phyloP scores from a whole-genome alignment of 2,329 filamentous ascomycete species.

The Aphanocladium album region DNA sequence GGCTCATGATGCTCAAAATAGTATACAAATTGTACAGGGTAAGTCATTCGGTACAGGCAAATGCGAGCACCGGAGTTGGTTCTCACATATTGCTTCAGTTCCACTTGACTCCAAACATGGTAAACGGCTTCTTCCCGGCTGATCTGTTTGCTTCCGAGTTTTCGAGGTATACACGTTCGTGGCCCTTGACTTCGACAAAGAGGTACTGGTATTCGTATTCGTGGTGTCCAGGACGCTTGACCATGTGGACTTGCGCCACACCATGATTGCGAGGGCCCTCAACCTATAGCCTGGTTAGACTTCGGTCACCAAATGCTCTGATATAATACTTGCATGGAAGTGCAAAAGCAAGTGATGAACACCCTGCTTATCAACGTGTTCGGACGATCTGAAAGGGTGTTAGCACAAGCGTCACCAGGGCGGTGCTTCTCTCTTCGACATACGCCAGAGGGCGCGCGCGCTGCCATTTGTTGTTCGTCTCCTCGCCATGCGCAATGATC shows the following conservation, averaged over 20 bases:
- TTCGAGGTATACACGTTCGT: constrained; percentile 61
- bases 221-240: constrained; percentile 56
- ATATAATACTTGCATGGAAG: constrained; percentile 60
- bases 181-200: constrained; percentile 72
- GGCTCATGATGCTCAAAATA: constrained; percentile 4
- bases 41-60: background rate
- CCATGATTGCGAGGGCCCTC: constrained; percentile 72
- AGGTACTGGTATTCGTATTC: constrained; percentile 77
- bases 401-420: constrained; percentile 18
- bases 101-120: constrained; percentile 61
- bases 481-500: constrained; percentile 77
- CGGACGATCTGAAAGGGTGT: constrained; percentile 49
- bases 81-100: background rate
- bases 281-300: constrained; percentile 44
- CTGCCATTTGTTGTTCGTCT: constrained; percentile 77
- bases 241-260: constrained; percentile 72
- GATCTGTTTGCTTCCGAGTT: constrained; percentile 43
- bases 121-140: constrained; percentile 40
- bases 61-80: background rate
- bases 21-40: constrained; percentile 11
- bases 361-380: constrained; percentile 66
- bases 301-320: background rate
- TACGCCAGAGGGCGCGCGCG: constrained; percentile 58
- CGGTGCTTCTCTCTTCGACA: background rate
- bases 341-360: constrained; percentile 79